phyloP scores from a whole-genome alignment of 257 asterid genomes.

The Petrea volubilis region DNA sequence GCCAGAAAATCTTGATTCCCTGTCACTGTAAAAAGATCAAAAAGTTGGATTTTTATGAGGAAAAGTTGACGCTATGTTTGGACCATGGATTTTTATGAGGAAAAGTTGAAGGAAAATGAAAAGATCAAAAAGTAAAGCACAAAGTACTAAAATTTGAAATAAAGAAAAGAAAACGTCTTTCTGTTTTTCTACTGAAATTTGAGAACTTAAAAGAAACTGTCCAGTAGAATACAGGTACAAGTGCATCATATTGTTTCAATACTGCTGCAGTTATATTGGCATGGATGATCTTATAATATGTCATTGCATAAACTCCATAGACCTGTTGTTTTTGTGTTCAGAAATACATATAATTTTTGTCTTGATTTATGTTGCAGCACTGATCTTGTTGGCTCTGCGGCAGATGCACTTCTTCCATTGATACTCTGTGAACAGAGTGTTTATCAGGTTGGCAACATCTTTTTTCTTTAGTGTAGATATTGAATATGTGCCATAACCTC shows the following conservation, averaged over 20 bases:
- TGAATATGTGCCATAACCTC: not conserved
- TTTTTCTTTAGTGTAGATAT: conserved; percentile 10
- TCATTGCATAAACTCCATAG: not conserved
- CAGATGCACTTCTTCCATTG: conserved; percentile 93
- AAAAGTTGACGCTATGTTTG: too few species aligned
- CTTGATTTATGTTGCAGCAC: conserved; percentile 51
- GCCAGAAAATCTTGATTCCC: conserved; percentile 14
- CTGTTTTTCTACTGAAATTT: too few species aligned
- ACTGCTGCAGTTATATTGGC: not conserved
- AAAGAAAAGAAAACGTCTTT: too few species aligned
- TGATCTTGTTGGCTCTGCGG: conserved; percentile 88
- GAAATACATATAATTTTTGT: conserved; percentile 15
- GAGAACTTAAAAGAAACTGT: not conserved
- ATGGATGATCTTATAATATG: not conserved
- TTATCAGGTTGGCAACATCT: conserved; percentile 60
- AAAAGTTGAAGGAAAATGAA: too few species aligned
- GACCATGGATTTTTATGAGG: too few species aligned
- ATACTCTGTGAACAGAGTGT: conserved; percentile 80
- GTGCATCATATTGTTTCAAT: not conserved
- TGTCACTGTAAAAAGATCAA: conserved; percentile 1
- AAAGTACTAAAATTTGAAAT: too few species aligned
- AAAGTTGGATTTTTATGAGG: too few species aligned
- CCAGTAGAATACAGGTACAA: not conserved
- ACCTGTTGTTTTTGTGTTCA: conserved; percentile 3
- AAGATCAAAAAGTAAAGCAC: too few species aligned